Evolutionary conservation across 2,329 filamentous ascomycete genomes (phyloP).

Genomic region (Truncatella angustata): DNA sequence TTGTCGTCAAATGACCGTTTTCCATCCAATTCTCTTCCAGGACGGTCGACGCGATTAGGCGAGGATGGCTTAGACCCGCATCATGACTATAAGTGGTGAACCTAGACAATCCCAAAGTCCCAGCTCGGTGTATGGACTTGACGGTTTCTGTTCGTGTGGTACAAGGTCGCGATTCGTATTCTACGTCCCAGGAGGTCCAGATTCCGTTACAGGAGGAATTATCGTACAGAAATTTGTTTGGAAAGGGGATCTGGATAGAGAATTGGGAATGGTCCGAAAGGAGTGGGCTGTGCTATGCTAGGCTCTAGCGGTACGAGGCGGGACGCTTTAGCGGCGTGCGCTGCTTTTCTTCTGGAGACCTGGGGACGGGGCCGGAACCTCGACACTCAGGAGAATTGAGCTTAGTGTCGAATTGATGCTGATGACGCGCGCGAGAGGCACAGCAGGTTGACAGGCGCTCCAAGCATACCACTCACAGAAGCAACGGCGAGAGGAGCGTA

Average conservation of each 20-base stretch:
- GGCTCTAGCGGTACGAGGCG: constrained; percentile 3
- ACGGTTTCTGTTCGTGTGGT: neutral
- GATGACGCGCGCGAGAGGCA: neutral
- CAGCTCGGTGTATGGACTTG: too few relatives aligned
- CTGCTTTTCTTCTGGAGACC: neutral
- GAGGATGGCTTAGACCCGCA: constrained; percentile 7
- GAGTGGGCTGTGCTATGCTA: constrained; percentile 4
- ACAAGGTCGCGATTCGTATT: neutral
- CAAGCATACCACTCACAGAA: too few relatives aligned
- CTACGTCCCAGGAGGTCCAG: neutral
- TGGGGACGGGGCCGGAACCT: neutral
- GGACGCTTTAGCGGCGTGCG: neutral
- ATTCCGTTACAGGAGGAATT: neutral
- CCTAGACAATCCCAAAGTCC: neutral
- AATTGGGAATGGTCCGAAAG: constrained; percentile 5
- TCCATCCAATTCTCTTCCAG: neutral
- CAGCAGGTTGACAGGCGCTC: neutral
- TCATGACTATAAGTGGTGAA: neutral
- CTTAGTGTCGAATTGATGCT: neutral
- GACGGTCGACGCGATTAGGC: constrained; percentile 2
- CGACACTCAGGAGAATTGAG: neutral
- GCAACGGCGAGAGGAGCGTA: neutral
- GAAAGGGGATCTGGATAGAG: constrained; percentile 1
- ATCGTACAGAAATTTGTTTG: neutral
- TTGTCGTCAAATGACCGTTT: constrained; percentile 12